phyloP scores from a whole-genome alignment of 2,329 filamentous ascomycete species.

The Stagonosporopsis chrysanthemi region DNA sequence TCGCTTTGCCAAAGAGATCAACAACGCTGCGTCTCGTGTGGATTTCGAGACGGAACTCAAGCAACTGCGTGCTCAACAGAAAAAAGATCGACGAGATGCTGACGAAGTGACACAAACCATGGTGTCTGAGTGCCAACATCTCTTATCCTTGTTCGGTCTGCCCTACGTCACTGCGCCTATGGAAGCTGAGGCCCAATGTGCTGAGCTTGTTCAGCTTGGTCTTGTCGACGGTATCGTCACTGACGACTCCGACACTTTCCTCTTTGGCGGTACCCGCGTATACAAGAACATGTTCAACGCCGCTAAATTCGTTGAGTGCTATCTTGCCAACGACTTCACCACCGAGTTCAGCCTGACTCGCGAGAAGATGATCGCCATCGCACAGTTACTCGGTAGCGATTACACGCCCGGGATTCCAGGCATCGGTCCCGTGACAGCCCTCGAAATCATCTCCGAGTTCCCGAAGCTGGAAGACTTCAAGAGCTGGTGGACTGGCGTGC shows the following conservation, averaged over 20 bases:
- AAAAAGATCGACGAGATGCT: conserved; percentile 92
- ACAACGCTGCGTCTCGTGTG: conserved; percentile 71
- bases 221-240: conserved; percentile 98
- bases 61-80: conserved; percentile 89
- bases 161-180: conserved; percentile 98
- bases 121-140: conserved; percentile 92
- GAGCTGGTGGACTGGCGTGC: conserved; percentile 86
- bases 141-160: conserved; percentile 88
- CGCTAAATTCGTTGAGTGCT: conserved; percentile 97
- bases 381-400: conserved; percentile 90
- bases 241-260: conserved; percentile 94
- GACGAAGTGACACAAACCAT: conserved; percentile 97
- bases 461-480: conserved; percentile 76
- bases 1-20: conserved; percentile 87
- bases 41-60: conserved; percentile 89
- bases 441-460: conserved; percentile 95
- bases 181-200: conserved; percentile 98
- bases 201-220: conserved; percentile 83
- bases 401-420: conserved; percentile 93
- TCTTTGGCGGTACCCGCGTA: conserved; percentile 93
- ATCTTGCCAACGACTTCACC: conserved; percentile 82
- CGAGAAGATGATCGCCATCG: conserved; percentile 86
- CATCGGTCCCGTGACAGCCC: conserved; percentile 90
- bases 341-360: conserved; percentile 87
- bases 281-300: conserved; percentile 99